phyloP scores from a whole-genome alignment of 176 grass and related monocot species.

The Echinochloa phyllopogon region DNA sequence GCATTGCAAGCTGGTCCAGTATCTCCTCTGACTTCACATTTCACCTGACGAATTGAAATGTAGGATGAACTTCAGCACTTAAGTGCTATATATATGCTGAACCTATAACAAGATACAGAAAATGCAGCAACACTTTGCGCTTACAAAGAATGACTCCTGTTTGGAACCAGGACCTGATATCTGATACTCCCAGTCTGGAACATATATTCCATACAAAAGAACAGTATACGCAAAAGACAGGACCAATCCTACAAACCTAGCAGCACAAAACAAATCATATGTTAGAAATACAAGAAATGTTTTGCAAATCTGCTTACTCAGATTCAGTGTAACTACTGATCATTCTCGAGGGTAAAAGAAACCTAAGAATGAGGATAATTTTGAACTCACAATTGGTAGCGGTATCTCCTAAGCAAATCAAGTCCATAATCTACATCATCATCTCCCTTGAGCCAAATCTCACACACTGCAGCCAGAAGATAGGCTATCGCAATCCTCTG shows the following conservation, averaged over 20 bases:
- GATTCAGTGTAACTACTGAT: slow-evolving; percentile 14
- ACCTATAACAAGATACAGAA: slow-evolving; percentile 1
- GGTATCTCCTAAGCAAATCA: slow-evolving; percentile 66
- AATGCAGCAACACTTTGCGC: slow-evolving; percentile 26
- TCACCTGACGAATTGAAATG: slow-evolving; percentile 53
- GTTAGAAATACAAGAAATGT: slow-evolving; percentile 13
- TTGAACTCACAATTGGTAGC: slow-evolving; percentile 64
- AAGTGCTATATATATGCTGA: not conserved
- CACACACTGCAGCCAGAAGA: slow-evolving; percentile 69
- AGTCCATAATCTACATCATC: slow-evolving; percentile 52
- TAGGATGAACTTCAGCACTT: not conserved
- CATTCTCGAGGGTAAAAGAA: not conserved
- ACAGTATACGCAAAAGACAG: slow-evolving; percentile 58
- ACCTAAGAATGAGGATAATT: not conserved
- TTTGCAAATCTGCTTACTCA: not conserved
- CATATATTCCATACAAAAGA: slow-evolving; percentile 70
- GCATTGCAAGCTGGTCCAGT: slow-evolving; percentile 80
- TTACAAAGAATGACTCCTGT: slow-evolving; percentile 54
- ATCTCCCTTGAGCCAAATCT: slow-evolving; percentile 83
- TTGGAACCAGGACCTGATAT: slow-evolving; percentile 53
- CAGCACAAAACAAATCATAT: slow-evolving; percentile 27
- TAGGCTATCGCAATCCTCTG: slow-evolving; percentile 96
- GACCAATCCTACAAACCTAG: slow-evolving; percentile 49
- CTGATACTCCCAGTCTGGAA: slow-evolving; percentile 74
- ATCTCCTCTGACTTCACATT: slow-evolving; percentile 80